These are phyloP conservation scores for Colletotrichum ledebouriae DNA, from an alignment of 2,329 filamentous ascomycete species.

Conservation along the genomic window DNA sequence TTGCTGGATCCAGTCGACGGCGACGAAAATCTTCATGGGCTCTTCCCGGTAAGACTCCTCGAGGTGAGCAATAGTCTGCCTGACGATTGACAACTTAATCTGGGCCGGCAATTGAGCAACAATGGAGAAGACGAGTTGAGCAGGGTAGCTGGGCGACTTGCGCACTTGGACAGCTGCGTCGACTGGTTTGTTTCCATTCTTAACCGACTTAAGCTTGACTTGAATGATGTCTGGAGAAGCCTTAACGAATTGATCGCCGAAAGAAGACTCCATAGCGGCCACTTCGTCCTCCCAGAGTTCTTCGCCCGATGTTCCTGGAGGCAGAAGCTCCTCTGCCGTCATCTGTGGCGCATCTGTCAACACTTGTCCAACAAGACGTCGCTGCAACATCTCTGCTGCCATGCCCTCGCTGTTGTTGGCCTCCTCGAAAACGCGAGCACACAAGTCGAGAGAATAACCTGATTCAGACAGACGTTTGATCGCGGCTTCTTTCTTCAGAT, in stretches of 20 bases:
- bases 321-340: slow-evolving; percentile 41
- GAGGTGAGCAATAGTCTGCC: slow-evolving; percentile 80
- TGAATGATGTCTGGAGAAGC: slow-evolving; percentile 75
- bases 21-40: slow-evolving; percentile 88
- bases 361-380: slow-evolving; percentile 46
- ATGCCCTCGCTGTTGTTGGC: slow-evolving; percentile 78
- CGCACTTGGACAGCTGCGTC: slow-evolving; percentile 75
- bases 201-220: slow-evolving; percentile 73
- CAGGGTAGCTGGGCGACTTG: slow-evolving; percentile 81
- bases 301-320: slow-evolving; percentile 58
- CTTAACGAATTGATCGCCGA: slow-evolving; percentile 77
- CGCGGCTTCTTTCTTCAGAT: slow-evolving; percentile 84
- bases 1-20: slow-evolving; percentile 92
- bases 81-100: slow-evolving; percentile 89
- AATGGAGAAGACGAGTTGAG: slow-evolving; percentile 76
- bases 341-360: slow-evolving; percentile 14
- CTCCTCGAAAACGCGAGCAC: slow-evolving; percentile 80
- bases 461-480: slow-evolving; percentile 85
- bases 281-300: slow-evolving; percentile 89
- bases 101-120: slow-evolving; percentile 85
- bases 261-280: slow-evolving; percentile 86
- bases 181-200: slow-evolving; percentile 64
- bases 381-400: slow-evolving; percentile 85
- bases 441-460: slow-evolving; percentile 89
- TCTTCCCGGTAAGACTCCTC: slow-evolving; percentile 80